These are phyloP conservation scores for Musa balbisiana DNA, from an alignment of 202 grass and related monocot genomes.

Conservation along the genomic window DNA sequence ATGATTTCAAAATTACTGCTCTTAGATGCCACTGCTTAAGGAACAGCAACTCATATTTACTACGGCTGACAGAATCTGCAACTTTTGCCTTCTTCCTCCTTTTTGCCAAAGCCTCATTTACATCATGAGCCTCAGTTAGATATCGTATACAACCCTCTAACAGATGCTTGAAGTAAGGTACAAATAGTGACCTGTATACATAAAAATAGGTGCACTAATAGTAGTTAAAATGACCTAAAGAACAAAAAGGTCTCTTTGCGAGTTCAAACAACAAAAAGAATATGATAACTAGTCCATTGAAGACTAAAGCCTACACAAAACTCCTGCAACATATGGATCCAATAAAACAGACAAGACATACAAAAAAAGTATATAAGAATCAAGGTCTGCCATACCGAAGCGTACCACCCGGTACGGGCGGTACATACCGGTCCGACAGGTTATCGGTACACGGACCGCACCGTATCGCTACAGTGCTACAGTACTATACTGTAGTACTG, in stretches of 20 bases:
- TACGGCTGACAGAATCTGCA: slow-evolving; percentile 23
- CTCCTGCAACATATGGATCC: too few relatives aligned
- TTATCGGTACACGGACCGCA: too few relatives aligned
- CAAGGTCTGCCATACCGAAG: too few relatives aligned
- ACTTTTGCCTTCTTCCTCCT: slow-evolving; percentile 81
- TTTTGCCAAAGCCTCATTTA: slow-evolving; percentile 34
- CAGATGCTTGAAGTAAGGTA: slow-evolving; percentile 96
- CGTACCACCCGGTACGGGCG: too few relatives aligned
- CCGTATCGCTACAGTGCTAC: too few relatives aligned
- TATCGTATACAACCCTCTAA: slow-evolving; percentile 58
- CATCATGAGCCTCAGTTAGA: slow-evolving; percentile 45
- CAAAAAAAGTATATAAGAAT: too few relatives aligned
- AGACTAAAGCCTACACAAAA: background rate
- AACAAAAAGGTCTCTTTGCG: background rate
- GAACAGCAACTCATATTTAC: slow-evolving; percentile 38
- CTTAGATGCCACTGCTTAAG: slow-evolving; percentile 69
- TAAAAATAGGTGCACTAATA: background rate
- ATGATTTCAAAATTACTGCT: slow-evolving; percentile 64
- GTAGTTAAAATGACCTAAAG: background rate
- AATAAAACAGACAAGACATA: too few relatives aligned
- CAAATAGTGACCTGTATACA: slow-evolving; percentile 64
- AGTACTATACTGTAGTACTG: too few relatives aligned
- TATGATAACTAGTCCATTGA: background rate
- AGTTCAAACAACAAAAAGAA: background rate
- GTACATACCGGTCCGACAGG: too few relatives aligned